Conservation (phyloP, 192 early-diverging fungal species). For the Entomortierella lignicola region DNA sequence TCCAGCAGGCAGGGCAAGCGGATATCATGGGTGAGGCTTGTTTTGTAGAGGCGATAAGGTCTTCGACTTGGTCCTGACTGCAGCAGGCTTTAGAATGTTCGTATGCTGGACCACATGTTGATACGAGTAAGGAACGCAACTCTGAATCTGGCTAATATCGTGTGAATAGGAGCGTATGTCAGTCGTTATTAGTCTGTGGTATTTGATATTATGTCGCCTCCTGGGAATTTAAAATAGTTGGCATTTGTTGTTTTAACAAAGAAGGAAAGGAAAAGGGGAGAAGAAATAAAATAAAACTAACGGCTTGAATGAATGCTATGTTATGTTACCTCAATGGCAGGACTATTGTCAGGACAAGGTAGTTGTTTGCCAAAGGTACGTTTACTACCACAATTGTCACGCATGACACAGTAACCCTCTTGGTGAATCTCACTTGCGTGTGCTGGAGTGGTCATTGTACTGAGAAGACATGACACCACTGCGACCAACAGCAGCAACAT, state of each 20-base stretch:
- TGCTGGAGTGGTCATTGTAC: slow-evolving; percentile 5
- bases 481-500: slow-evolving; percentile 5
- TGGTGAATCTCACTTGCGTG: slow-evolving; percentile 54
- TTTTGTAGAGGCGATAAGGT: slow-evolving; percentile 60
- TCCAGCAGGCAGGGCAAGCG: slow-evolving; percentile 74
- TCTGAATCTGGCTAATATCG: slow-evolving; percentile 49
- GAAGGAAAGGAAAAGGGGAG: slow-evolving; percentile 10
- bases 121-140: slow-evolving; percentile 58
- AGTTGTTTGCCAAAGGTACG: slow-evolving; percentile 56
- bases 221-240: neutral
- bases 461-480: slow-evolving; percentile 7
- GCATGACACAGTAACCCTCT: slow-evolving; percentile 70
- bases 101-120: slow-evolving; percentile 65
- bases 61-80: slow-evolving; percentile 62
- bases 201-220: neutral
- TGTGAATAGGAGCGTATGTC: no score
- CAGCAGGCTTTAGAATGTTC: slow-evolving; percentile 64
- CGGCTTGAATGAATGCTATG: neutral
- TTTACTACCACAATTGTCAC: slow-evolving; percentile 65
- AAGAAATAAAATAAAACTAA: neutral
- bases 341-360: slow-evolving; percentile 63
- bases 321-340: slow-evolving; percentile 55
- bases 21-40: slow-evolving; percentile 64
- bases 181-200: neutral
- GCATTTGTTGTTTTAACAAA: neutral